Conservation (phyloP, 257 asterid genomes). For the Schizonepeta tenuifolia region DNA sequence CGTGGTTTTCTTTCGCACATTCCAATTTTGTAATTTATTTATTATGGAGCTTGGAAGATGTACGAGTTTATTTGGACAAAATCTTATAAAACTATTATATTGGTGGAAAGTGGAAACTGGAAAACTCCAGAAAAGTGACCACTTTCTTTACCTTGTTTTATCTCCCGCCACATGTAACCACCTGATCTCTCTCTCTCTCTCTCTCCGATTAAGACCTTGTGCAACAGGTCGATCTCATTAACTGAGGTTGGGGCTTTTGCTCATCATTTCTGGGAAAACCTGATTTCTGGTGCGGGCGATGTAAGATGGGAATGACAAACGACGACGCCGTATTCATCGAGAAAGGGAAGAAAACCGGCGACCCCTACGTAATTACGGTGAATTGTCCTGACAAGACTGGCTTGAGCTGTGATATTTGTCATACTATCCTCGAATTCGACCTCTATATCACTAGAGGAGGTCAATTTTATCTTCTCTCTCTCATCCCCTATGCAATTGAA, state of each 20-base stretch:
- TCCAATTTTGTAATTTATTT: neutral
- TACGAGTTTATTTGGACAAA: no score
- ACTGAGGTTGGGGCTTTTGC: neutral
- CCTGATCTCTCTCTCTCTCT: conserved; percentile 23
- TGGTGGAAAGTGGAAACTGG: neutral
- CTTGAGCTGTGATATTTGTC: conserved; percentile 73
- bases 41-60: neutral
- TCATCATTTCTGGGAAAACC: neutral
- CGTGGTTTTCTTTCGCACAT: neutral
- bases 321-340: conserved; percentile 74
- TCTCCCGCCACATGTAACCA: conserved; percentile 39
- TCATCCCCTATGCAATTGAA: conserved; percentile 14
- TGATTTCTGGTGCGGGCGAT: conserved; percentile 3
- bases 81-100: neutral
- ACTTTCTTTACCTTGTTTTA: neutral
- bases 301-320: conserved; percentile 47
- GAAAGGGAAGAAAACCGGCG: conserved; percentile 63
- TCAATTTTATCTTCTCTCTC: conserved; percentile 30
- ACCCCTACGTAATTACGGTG: conserved; percentile 63
- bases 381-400: conserved; percentile 71
- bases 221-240: neutral
- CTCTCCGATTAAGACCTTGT: neutral
- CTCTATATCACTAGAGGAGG: conserved; percentile 71
- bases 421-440: conserved; percentile 65
- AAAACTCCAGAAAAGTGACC: conserved; percentile 9